Evolutionary conservation across 176 grass and related monocot genomes (phyloP), one percentile per base, ranked within the genome.

Genomic region (Pontederia crassipes): DNA sequence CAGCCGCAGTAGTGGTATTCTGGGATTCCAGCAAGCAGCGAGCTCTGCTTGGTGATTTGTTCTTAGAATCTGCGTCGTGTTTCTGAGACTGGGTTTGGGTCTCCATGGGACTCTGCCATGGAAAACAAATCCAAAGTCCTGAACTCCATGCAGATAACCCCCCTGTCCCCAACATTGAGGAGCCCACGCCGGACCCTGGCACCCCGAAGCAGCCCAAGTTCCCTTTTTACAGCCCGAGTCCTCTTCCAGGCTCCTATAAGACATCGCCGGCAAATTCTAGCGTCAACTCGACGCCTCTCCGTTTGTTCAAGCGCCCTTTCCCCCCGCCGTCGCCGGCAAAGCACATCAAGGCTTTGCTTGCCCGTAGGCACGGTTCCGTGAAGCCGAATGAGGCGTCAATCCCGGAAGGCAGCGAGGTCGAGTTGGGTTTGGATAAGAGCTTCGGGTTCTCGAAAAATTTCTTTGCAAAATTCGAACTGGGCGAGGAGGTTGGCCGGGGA

Each of bases 391-490:
- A 86, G 82, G 82, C 73, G 56, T 71, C 94, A 63, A 99, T 99
- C 71, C 94, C 94, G 2, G 94, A 99, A 73, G 94, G 88, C 45
- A 73, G 87, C 59, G 88, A 93, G 66, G 74, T 81, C 46, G 88
- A 93, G 68, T 57, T 89, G 35, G 85, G 84, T 45, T 79, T 99
- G 27, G 94, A 99, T 72, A 99, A 99, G 75, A 84, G 78, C 70
- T 99, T 99, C 66, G 88, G 88, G 17, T 99, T 99, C 85, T 89
- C 88, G 15, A 99, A 83, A 75, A 82, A 91, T 18, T 89, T 99
- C 73, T 99, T 99, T 58, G 75, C 84, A 71, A 99, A 81, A 76
- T 99, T 89, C 77, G 94, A 99, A 28, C 84, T 99, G 45, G 94
- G 79, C 17, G 88, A 93, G 9, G 94, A 99, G 79, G 82, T 99